These are phyloP conservation scores for Fusarium kyushuense DNA, from an alignment of 2,329 filamentous ascomycete genomes.

Conservation along the genomic window DNA sequence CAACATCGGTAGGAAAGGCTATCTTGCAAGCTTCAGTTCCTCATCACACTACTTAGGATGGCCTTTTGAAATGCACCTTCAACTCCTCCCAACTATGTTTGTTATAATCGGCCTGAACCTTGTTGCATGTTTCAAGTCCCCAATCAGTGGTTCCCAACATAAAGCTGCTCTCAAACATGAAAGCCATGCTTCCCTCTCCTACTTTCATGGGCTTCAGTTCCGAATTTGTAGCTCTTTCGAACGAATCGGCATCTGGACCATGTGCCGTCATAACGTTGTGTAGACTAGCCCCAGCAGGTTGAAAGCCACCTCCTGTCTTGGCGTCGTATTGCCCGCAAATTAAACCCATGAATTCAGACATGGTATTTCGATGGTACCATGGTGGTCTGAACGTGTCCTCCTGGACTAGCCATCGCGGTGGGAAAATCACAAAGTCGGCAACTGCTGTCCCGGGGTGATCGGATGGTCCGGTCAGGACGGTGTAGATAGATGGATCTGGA, in stretches of 20 bases:
- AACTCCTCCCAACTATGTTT: slow-evolving; percentile 76
- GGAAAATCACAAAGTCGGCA: slow-evolving; percentile 80
- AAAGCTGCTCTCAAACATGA: slow-evolving; percentile 77
- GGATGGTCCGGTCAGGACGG: slow-evolving; percentile 73
- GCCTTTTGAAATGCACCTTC: slow-evolving; percentile 39
- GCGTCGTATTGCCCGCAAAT: slow-evolving; percentile 71
- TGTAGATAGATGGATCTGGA: slow-evolving; percentile 83
- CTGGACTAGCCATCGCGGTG: slow-evolving; percentile 76
- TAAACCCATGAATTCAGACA: slow-evolving; percentile 74
- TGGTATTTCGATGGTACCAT: slow-evolving; percentile 79
- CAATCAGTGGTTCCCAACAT: slow-evolving; percentile 80
- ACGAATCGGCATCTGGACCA: slow-evolving; percentile 69
- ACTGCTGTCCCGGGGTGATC: slow-evolving; percentile 71
- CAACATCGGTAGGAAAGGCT: slow-evolving; percentile 57
- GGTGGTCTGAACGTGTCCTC: slow-evolving; percentile 79
- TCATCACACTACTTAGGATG: too few species aligned
- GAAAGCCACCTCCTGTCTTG: slow-evolving; percentile 68
- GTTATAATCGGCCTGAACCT: slow-evolving; percentile 75
- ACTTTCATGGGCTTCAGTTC: slow-evolving; percentile 68
- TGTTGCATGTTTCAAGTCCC: slow-evolving; percentile 70
- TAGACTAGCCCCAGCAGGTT: slow-evolving; percentile 68
- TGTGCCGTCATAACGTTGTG: slow-evolving; percentile 80
- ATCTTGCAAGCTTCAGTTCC: too few species aligned
- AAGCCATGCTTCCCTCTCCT: slow-evolving; percentile 72
- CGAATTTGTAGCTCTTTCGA: slow-evolving; percentile 67